Percentiles rank a stretch among this genome's conserved stretches.
These are phyloP conservation scores for Thielaviopsis populi DNA, from an alignment of 2,329 filamentous ascomycete genomes.

Conservation along the genomic window DNA sequence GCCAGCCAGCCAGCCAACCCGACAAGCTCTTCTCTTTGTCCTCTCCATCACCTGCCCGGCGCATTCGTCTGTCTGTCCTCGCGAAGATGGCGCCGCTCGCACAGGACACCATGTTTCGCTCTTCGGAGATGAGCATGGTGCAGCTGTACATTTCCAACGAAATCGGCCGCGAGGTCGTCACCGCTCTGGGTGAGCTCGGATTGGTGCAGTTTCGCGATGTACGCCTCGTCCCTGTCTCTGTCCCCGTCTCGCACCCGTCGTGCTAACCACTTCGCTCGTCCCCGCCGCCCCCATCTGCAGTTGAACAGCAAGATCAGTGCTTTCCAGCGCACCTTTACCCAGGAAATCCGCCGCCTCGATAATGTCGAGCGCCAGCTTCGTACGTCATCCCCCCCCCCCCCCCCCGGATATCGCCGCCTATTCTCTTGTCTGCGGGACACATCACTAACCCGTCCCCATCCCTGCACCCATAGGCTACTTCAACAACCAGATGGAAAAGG, in stretches of 20 bases:
- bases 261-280: constrained; percentile 8
- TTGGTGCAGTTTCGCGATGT: constrained; percentile 97
- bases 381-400: constrained; percentile 35
- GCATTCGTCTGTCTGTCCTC: constrained; percentile 4
- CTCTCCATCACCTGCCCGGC: not conserved
- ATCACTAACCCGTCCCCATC: not conserved
- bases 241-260: too few relatives aligned
- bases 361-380: constrained; percentile 96
- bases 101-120: constrained; percentile 96
- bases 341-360: constrained; percentile 91
- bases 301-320: constrained; percentile 85
- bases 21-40: not conserved
- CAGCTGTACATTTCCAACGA: constrained; percentile 99
- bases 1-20: too few relatives aligned
- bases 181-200: constrained; percentile 87
- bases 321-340: constrained; percentile 94
- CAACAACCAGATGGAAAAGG: constrained; percentile 88
- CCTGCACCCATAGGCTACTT: constrained; percentile 57
- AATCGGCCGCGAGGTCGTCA: constrained; percentile 94
- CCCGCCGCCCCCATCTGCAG: constrained; percentile 31
- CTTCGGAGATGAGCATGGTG: constrained; percentile 99
- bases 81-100: constrained; percentile 42
- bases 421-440: not conserved
- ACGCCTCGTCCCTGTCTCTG: constrained; percentile 21
- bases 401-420: not conserved